Percentiles rank a stretch among this genome's conserved stretches.
Evolutionary conservation across 2,329 filamentous ascomycete species (phyloP).

Genomic region (Ustulina deusta): DNA sequence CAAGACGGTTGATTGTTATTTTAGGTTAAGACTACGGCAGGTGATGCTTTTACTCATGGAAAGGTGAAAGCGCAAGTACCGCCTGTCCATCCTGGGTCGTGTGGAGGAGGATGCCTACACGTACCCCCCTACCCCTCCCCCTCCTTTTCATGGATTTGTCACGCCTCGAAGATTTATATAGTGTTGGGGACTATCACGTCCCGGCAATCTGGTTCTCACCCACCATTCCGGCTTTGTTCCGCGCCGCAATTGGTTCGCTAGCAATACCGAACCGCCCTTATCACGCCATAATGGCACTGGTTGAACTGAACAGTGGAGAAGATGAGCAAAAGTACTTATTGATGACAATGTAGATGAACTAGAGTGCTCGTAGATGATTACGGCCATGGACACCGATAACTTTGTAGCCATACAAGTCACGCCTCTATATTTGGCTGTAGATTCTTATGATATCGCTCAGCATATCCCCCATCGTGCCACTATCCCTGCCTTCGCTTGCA

Average conservation of each 20-base stretch:
- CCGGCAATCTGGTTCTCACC: not conserved
- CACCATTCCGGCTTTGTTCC: not conserved
- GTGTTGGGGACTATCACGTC: not conserved
- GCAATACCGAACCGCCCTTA: not conserved
- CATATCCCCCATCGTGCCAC: not conserved
- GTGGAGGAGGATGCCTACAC: no score
- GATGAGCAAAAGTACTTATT: not conserved
- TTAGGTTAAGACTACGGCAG: no score
- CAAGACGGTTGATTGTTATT: no score
- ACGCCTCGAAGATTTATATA: not conserved
- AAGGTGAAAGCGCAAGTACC: no score
- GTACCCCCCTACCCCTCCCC: no score
- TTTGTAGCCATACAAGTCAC: not conserved
- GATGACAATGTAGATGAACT: not conserved
- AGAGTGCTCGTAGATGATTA: not conserved
- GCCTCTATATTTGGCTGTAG: not conserved
- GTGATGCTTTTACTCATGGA: no score
- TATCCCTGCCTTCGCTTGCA: not conserved
- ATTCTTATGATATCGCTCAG: not conserved
- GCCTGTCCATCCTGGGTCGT: no score
- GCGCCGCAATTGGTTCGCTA: not conserved
- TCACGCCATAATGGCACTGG: not conserved
- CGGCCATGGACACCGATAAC: not conserved
- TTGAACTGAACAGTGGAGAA: not conserved
- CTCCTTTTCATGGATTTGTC: not conserved